Evolutionary conservation across 139 green algal genomes (phyloP).

Genomic region (Zygnema cylindricum): DNA sequence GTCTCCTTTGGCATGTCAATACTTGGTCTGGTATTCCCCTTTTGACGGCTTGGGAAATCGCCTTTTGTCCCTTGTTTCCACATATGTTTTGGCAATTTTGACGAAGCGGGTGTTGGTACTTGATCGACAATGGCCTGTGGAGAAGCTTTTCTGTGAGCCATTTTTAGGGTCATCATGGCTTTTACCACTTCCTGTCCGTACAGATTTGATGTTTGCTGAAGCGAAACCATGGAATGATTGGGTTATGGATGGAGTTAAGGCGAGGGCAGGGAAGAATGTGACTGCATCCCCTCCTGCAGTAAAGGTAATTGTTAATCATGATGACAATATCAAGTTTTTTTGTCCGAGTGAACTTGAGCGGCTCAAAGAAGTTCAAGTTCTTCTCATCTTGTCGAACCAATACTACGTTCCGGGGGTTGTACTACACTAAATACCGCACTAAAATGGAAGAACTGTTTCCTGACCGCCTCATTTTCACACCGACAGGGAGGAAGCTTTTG

Average conservation of each 20-base stretch:
- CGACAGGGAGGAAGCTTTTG: constrained; percentile 15
- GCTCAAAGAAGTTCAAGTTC: constrained; percentile 1
- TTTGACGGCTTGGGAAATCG: constrained; percentile 5
- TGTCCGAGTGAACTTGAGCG: neutral
- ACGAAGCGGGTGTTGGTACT: constrained; percentile 24
- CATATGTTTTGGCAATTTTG: constrained; percentile 13
- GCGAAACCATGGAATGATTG: neutral
- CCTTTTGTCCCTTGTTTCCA: constrained; percentile 20
- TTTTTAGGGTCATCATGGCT: constrained; percentile 22
- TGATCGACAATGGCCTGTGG: neutral
- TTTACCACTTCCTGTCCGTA: neutral
- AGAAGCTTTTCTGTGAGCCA: constrained; percentile 13
- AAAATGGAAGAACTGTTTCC: constrained; percentile 23
- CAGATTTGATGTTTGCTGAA: neutral
- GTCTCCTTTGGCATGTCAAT: neutral
- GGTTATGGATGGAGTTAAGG: neutral
- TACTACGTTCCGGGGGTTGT: constrained; percentile 23
- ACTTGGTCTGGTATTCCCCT: constrained; percentile 1
- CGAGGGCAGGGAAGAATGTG: neutral
- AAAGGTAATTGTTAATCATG: neutral
- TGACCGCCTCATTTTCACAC: constrained; percentile 18
- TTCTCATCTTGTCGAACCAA: constrained; percentile 20
- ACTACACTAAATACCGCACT: constrained; percentile 3
- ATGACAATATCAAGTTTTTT: neutral
- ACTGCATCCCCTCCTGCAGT: neutral